A percentile compares a stretch with the other conserved stretches of the same genome.
These are phyloP conservation scores for Strobilomyces echinocephalus DNA, from an alignment of 768 basidiomycete species.

Conservation along the genomic window DNA sequence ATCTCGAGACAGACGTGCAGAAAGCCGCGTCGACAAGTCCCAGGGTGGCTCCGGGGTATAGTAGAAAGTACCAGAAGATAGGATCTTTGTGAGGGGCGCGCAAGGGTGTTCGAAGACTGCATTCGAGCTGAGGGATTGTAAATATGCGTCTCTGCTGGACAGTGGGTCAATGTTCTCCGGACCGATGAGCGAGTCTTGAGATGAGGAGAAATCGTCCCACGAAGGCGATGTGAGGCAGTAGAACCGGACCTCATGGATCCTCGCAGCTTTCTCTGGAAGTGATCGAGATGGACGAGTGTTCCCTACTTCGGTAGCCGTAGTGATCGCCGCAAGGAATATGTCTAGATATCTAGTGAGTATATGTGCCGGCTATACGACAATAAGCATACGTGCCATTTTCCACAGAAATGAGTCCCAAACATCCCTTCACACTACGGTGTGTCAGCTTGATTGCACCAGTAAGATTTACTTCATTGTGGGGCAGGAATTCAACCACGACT, in stretches of 20 bases:
- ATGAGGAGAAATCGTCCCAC: constrained; percentile 73
- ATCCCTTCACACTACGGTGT: constrained; percentile 73
- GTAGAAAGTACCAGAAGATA: constrained; percentile 91
- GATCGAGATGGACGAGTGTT: constrained; percentile 59
- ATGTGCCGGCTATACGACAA: neutral
- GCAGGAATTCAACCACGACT: constrained; percentile 84
- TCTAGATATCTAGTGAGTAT: constrained; percentile 40
- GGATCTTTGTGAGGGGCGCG: constrained; percentile 79
- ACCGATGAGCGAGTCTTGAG: constrained; percentile 49
- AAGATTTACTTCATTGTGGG: constrained; percentile 67
- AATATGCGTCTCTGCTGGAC: constrained; percentile 41
- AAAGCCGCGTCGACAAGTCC: constrained; percentile 85
- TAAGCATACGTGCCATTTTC: constrained; percentile 50
- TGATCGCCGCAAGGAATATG: constrained; percentile 80
- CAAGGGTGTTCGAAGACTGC: constrained; percentile 88
- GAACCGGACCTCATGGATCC: constrained; percentile 86
- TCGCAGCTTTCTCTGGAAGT: constrained; percentile 62
- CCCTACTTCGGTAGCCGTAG: constrained; percentile 70
- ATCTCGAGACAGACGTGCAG: constrained; percentile 59
- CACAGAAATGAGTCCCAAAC: constrained; percentile 74
- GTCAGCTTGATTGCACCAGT: constrained; percentile 59
- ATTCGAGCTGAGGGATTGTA: constrained; percentile 36
- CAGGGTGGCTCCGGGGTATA: constrained; percentile 78
- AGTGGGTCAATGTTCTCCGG: constrained; percentile 51
- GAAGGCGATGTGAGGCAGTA: constrained; percentile 77